Conservation (phyloP, 106 monocot genomes). For the Dioscorea dumetorum region DNA sequence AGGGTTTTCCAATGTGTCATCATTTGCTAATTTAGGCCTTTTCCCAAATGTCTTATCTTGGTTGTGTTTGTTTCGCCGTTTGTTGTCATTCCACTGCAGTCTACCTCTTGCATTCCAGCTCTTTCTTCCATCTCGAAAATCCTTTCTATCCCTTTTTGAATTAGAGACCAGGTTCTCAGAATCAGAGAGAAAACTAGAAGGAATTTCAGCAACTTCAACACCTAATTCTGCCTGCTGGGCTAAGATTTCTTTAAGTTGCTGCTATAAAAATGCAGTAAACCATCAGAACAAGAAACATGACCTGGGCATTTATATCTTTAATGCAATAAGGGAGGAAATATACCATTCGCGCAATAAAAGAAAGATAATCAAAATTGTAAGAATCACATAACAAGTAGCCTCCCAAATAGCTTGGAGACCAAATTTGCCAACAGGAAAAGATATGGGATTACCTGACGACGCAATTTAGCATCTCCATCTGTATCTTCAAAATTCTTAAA, state of each 20-base stretch:
- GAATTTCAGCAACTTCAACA: conserved; percentile 86
- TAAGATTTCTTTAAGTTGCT: conserved; percentile 90
- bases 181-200: conserved; percentile 50
- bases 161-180: conserved; percentile 16
- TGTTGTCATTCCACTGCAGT: conserved; percentile 17
- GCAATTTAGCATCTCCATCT: conserved; percentile 31
- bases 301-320: background rate
- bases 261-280: conserved; percentile 6
- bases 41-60: conserved; percentile 25
- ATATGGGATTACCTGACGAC: conserved; percentile 52
- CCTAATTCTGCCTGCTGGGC: conserved; percentile 81
- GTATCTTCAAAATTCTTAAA: conserved; percentile 5
- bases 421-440: background rate
- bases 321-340: background rate
- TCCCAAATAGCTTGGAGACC: background rate
- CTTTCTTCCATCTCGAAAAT: background rate
- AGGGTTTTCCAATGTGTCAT: background rate
- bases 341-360: background rate
- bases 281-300: background rate
- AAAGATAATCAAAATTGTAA: background rate
- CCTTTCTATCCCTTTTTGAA: background rate
- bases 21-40: conserved; percentile 25
- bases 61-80: conserved; percentile 30
- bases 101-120: background rate
- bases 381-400: no score